phyloP scores from a whole-genome alignment of 1,139 yeast species.

The Blastobotrys raffinosifermentans region DNA sequence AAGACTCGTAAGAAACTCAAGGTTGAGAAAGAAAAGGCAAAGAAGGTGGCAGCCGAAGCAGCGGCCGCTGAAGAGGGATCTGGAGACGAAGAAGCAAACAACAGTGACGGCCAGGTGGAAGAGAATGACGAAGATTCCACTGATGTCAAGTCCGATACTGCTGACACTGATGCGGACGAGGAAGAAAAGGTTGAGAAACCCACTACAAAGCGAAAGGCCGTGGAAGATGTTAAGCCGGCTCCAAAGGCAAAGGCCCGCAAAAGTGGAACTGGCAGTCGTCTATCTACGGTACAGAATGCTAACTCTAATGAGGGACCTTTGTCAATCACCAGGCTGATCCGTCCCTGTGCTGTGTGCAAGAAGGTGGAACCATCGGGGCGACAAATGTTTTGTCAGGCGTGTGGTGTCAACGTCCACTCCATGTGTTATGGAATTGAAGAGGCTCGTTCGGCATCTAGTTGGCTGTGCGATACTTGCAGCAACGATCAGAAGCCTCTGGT shows the following conservation, averaged over 20 bases:
- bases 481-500: slow-evolving; percentile 60
- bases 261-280: too few relatives aligned
- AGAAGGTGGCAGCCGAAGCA: slow-evolving; percentile 9
- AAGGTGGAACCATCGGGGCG: slow-evolving; percentile 36
- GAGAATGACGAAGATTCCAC: slow-evolving; percentile 4
- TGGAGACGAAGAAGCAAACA: slow-evolving; percentile 8
- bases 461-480: slow-evolving; percentile 82
- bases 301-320: not conserved
- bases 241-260: not conserved
- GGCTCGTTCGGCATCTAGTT: slow-evolving; percentile 25
- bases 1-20: slow-evolving; percentile 16
- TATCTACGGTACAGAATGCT: not conserved
- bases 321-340: slow-evolving; percentile 14
- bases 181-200: slow-evolving; percentile 8
- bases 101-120: slow-evolving; percentile 6
- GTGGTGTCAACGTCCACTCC: slow-evolving; percentile 69
- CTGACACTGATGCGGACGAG: too few relatives aligned
- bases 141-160: not conserved
- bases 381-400: slow-evolving; percentile 53
- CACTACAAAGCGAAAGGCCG: slow-evolving; percentile 2
- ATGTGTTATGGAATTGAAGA: slow-evolving; percentile 54
- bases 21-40: slow-evolving; percentile 14
- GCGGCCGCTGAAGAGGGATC: slow-evolving; percentile 14
- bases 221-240: not conserved
- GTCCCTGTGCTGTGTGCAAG: slow-evolving; percentile 57